Evolutionary conservation across 1,139 yeast genomes (phyloP), one percentile per base, ranked within the genome.

Genomic region (Petasospora rhodanensis): DNA sequence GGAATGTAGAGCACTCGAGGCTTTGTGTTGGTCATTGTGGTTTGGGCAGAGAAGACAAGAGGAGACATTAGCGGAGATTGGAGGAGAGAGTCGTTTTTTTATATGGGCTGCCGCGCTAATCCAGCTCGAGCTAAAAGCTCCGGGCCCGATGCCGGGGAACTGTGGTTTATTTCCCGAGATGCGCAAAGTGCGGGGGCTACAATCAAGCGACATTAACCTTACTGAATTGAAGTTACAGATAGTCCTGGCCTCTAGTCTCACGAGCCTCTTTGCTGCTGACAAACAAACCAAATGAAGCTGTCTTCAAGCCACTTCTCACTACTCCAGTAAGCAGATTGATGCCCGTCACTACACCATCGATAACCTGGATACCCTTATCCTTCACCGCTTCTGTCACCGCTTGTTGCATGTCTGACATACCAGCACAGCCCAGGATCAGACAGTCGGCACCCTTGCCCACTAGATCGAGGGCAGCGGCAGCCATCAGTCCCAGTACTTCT

Each of bases 1-100:
- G 65, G 65, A n/a, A 60, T 46, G 41, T 61, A 61, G 6, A 61
- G 47, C 3, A 61, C 55, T 30, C 60, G 50, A 16, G 66, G 64
- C 14, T 36, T 36, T 4, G 17, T 6, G 10, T 15, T 12, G 8
- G 23, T 25, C 2, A 31, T 31, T 35, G 29, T 35, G 7, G n/a
- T 14, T 6, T 13, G 6, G 18, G 12, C 7, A 11, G 20, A 14
- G 14, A 16, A 15, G 7, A 28, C 14, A 9, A 11, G n/a, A 4
- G 8, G 25, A 11, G 10, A 12, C 7, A 18, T 7, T 28, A n/a
- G 15, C 9, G 15, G 16, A 21, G 23, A 21, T 21, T 11, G 7
- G 23, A 7, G 8, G 12, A 11, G 23, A 21, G 23, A 8, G 14
- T 7, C 11, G 6, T 21, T 18, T 18, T 18, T 18, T 18, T 7